These are phyloP conservation scores for Stellera chamaejasme DNA, from an alignment of 345 rosid genomes.

Conservation along the genomic window DNA sequence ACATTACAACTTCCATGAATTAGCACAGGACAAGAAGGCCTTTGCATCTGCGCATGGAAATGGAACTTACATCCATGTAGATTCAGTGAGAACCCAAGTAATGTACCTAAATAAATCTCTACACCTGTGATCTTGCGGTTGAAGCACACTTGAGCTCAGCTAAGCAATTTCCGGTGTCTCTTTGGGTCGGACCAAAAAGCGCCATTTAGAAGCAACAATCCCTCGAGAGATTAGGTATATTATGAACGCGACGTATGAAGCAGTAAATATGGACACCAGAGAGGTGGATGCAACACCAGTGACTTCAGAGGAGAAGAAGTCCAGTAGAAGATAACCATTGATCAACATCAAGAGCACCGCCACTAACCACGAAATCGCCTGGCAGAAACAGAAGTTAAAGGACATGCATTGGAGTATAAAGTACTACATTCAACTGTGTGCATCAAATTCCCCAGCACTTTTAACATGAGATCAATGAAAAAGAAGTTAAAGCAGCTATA, in stretches of 20 bases:
- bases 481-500: neutral
- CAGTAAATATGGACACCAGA: conserved; percentile 29
- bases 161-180: conserved; percentile 19
- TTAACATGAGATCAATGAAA: too few relatives aligned
- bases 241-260: conserved; percentile 59
- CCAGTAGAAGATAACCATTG: conserved; percentile 74
- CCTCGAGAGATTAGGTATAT: conserved; percentile 53
- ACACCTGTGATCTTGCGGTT: too few relatives aligned
- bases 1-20: too few relatives aligned
- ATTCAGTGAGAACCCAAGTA: too few relatives aligned
- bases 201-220: conserved; percentile 28
- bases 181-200: conserved; percentile 16
- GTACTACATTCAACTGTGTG: too few relatives aligned
- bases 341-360: conserved; percentile 76
- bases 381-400: conserved; percentile 5
- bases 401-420: neutral
- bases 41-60: too few relatives aligned
- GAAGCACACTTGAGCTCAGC: neutral
- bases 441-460: too few relatives aligned
- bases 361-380: conserved; percentile 76
- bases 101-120: too few relatives aligned
- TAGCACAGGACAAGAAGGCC: too few relatives aligned
- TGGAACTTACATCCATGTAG: too few relatives aligned
- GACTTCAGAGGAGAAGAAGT: conserved; percentile 65
- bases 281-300: conserved; percentile 30